A percentile compares a stretch with the other conserved stretches of the same genome.
These are phyloP conservation scores for Letharia lupina DNA, from an alignment of 495 filamentous ascomycete species.

Conservation along the genomic window DNA sequence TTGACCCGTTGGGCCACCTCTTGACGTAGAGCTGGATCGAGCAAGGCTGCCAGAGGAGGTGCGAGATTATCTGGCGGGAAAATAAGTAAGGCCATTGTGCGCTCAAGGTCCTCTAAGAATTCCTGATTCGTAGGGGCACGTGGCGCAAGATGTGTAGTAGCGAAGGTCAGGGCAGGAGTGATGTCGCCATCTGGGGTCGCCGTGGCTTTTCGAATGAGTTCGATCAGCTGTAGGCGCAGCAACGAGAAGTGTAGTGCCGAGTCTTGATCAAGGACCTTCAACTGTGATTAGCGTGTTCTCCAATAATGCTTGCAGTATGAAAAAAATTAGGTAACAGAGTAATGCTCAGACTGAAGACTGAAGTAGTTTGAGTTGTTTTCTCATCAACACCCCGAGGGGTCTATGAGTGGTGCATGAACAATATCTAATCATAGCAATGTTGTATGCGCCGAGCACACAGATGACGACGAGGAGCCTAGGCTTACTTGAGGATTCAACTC, in stretches of 20 bases:
- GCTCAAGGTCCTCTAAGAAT: conserved; percentile 82
- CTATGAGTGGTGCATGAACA: conserved; percentile 99
- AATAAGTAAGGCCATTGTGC: conserved; percentile 85
- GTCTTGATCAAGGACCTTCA: conserved; percentile 79
- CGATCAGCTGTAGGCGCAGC: conserved; percentile 82
- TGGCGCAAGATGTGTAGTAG: conserved; percentile 75
- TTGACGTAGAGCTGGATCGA: conserved; percentile 73
- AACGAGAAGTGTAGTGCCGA: conserved; percentile 82
- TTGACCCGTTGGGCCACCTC: conserved; percentile 78
- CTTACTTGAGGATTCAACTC: conserved; percentile 85
- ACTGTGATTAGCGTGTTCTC: conserved; percentile 25
- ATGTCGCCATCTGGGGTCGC: conserved; percentile 61
- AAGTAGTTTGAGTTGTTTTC: conserved; percentile 86
- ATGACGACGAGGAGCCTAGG: conserved; percentile 17
- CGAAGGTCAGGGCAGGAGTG: conserved; percentile 75
- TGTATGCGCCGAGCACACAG: conserved; percentile 12
- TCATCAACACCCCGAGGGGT: conserved; percentile 79
- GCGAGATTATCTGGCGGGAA: conserved; percentile 70
- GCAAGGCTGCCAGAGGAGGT: conserved; percentile 63
- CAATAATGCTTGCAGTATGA: neutral
- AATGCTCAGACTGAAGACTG: conserved; percentile 91
- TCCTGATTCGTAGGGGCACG: conserved; percentile 71
- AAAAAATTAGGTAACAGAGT: conserved; percentile 14
- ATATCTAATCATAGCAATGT: conserved; percentile 79
- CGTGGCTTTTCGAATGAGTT: conserved; percentile 75